Evolutionary conservation across 148 eudicot genomes (phyloP).

Genomic region (Suaeda aralocaspica): DNA sequence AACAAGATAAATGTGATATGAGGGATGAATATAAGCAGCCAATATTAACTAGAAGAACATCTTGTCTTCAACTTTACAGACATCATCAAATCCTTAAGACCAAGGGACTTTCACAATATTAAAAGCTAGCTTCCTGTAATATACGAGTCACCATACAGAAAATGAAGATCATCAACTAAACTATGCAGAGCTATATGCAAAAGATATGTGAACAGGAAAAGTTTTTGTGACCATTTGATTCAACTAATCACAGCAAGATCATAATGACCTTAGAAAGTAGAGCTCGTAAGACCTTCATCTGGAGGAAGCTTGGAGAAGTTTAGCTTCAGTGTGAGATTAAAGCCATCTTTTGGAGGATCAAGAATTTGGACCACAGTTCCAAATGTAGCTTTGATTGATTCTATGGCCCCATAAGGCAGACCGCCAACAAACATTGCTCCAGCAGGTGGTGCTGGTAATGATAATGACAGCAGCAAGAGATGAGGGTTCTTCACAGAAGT

Average conservation of each 20-base stretch:
- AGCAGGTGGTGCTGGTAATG: slow-evolving; percentile 88
- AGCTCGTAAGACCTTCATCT: slow-evolving; percentile 91
- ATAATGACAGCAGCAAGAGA: slow-evolving; percentile 63
- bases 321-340: slow-evolving; percentile 88
- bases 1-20: too few species aligned
- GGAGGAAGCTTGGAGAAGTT: slow-evolving; percentile 88
- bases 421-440: slow-evolving; percentile 77
- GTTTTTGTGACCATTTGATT: slow-evolving; percentile 7
- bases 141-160: neutral
- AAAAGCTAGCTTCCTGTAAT: neutral
- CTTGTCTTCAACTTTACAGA: too few species aligned
- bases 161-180: neutral
- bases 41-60: too few species aligned
- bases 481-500: slow-evolving; percentile 82
- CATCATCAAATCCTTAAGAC: neutral
- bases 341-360: slow-evolving; percentile 97
- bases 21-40: too few species aligned
- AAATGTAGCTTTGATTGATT: slow-evolving; percentile 87
- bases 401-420: slow-evolving; percentile 89
- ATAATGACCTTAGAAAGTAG: slow-evolving; percentile 56
- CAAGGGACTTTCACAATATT: neutral
- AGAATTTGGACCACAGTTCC: slow-evolving; percentile 70
- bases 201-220: slow-evolving; percentile 9
- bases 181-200: neutral
- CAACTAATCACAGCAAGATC: slow-evolving; percentile 40